A percentile compares a stretch with the other conserved stretches of the same genome.
phyloP scores from a whole-genome alignment of 1,139 yeast genomes.

The Suhomyces bribrorum region DNA sequence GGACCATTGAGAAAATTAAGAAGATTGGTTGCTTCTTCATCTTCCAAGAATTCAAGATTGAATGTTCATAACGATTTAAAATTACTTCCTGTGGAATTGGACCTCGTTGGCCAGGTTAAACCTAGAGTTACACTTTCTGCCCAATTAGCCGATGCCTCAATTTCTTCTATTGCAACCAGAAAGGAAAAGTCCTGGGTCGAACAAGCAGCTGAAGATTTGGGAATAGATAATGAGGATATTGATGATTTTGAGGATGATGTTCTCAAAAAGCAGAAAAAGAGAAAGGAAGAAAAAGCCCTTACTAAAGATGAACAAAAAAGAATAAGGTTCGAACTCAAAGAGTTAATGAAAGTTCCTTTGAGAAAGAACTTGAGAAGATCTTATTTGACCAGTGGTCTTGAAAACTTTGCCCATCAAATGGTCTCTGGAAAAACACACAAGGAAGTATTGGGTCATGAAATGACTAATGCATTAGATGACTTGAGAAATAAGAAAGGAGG shows the following conservation, averaged over 20 bases:
- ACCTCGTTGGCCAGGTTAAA: constrained; percentile 66
- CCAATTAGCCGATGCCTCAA: constrained; percentile 70
- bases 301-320: constrained; percentile 50
- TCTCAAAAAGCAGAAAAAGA: constrained; percentile 60
- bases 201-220: constrained; percentile 92
- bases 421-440: constrained; percentile 71
- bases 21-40: constrained; percentile 52
- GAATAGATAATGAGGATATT: constrained; percentile 64
- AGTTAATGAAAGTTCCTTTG: constrained; percentile 57
- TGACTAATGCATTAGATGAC: constrained; percentile 69
- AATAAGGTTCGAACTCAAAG: constrained; percentile 57
- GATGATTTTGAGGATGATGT: constrained; percentile 63
- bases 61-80: constrained; percentile 59
- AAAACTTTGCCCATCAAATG: constrained; percentile 82
- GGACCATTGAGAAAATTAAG: constrained; percentile 83
- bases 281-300: constrained; percentile 57
- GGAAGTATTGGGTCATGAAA: constrained; percentile 69
- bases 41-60: constrained; percentile 23
- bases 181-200: constrained; percentile 82
- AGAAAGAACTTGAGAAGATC: constrained; percentile 69
- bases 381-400: constrained; percentile 82
- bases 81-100: constrained; percentile 75
- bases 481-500: constrained; percentile 41
- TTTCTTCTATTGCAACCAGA: constrained; percentile 57
- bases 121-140: constrained; percentile 70